Conservation (phyloP, 1,284 basidiomycete species). For the Lentinula novae-zelandiae region DNA sequence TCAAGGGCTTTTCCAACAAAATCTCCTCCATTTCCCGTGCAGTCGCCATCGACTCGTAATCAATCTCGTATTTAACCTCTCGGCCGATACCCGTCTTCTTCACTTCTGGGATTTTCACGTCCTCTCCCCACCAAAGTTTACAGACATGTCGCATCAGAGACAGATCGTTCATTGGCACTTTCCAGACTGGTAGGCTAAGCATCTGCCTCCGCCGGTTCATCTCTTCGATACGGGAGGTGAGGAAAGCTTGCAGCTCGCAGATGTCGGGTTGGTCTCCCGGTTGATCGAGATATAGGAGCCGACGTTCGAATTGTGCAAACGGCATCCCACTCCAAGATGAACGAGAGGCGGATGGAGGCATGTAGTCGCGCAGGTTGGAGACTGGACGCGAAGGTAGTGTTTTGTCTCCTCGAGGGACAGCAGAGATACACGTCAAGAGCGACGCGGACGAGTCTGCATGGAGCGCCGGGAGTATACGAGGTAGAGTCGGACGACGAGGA, state of each 20-base stretch:
- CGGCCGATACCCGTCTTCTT: not conserved
- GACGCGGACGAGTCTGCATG: not conserved
- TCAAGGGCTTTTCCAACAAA: not conserved
- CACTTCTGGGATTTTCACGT: not conserved
- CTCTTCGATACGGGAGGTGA: not conserved
- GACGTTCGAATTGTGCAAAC: conserved; percentile 1
- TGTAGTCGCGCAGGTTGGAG: conserved; percentile 5
- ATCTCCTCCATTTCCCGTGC: not conserved
- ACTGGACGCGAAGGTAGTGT: not conserved
- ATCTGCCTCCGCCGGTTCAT: not conserved
- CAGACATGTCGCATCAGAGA: not conserved
- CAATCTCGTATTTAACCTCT: not conserved
- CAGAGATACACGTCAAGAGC: not conserved
- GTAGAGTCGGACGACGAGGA: not conserved
- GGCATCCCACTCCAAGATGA: conserved; percentile 5
- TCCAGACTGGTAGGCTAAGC: not conserved
- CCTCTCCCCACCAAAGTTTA: not conserved
- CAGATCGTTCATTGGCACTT: not conserved
- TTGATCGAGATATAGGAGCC: not conserved
- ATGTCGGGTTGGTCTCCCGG: not conserved
- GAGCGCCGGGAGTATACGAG: not conserved
- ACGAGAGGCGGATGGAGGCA: conserved; percentile 6
- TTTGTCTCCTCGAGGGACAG: not conserved
- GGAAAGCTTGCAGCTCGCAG: not conserved
- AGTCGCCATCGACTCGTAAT: not conserved